phyloP scores from a whole-genome alignment of 2,329 filamentous ascomycete species.

The Didymellaceae sp. region DNA sequence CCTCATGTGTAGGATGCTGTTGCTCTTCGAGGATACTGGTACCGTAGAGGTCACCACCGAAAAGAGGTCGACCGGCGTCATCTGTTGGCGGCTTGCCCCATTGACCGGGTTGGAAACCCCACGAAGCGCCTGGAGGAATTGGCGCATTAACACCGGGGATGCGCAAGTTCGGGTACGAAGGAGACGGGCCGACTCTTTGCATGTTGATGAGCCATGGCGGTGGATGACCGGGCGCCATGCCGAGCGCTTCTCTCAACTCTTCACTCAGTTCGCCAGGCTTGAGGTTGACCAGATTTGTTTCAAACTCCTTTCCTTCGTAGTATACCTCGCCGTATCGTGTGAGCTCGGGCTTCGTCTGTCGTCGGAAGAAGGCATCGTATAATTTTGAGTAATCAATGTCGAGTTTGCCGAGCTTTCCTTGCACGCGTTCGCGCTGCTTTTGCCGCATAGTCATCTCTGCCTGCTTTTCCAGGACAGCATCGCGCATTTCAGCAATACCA shows the following conservation, averaged over 20 bases:
- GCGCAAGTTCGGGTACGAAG: conserved; percentile 93
- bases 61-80: conserved; percentile 88
- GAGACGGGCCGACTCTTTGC: conserved; percentile 90
- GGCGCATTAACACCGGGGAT: conserved; percentile 94
- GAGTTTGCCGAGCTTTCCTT: conserved; percentile 94
- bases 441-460: conserved; percentile 91
- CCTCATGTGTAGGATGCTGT: conserved; percentile 58
- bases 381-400: conserved; percentile 99
- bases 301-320: conserved; percentile 97
- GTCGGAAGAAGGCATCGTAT: conserved; percentile 97
- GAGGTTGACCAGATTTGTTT: conserved; percentile 90
- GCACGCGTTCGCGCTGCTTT: conserved; percentile 91
- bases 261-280: conserved; percentile 90
- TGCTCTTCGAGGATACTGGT: conserved; percentile 69
- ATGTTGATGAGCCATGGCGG: conserved; percentile 98
- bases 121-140: conserved; percentile 83
- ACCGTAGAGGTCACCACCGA: conserved; percentile 94
- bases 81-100: conserved; percentile 97
- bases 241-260: conserved; percentile 87
- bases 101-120: conserved; percentile 94
- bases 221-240: conserved; percentile 89
- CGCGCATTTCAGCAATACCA: conserved; percentile 96
- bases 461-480: conserved; percentile 94
- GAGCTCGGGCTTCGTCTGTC: conserved; percentile 93
- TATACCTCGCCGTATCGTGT: conserved; percentile 99